Evolutionary conservation across 2,329 filamentous ascomycete species (phyloP).

Genomic region (Mycosphaerella arachidis): DNA sequence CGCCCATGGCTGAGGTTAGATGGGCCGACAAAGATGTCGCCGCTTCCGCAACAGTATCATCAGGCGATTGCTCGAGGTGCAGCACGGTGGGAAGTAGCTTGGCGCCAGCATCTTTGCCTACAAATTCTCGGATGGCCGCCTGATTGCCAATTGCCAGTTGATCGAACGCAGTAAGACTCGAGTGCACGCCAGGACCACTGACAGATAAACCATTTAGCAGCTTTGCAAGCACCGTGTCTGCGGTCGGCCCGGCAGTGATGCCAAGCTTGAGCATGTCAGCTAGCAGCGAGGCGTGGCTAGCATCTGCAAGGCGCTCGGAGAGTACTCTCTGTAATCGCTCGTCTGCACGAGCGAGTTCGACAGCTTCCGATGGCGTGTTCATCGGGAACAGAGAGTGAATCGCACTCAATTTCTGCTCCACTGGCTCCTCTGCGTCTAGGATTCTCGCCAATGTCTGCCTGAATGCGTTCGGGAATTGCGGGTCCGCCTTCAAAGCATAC

Average conservation of each 20-base stretch:
- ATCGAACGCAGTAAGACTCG: conserved; percentile 32
- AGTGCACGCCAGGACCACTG: conserved; percentile 17
- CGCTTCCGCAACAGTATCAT: conserved; percentile 47
- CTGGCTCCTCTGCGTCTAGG: conserved; percentile 19
- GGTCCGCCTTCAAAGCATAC: conserved; percentile 41
- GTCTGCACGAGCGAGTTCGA: conserved; percentile 34
- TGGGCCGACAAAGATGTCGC: conserved; percentile 34
- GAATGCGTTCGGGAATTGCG: conserved; percentile 33
- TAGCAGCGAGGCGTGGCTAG: conserved; percentile 8
- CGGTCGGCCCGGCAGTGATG: conserved; percentile 34
- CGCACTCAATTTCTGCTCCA: conserved; percentile 19
- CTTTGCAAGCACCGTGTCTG: conserved; percentile 35
- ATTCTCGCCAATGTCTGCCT: conserved; percentile 16
- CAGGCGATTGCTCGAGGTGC: conserved; percentile 49
- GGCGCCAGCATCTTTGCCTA: conserved; percentile 45
- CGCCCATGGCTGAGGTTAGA: conserved; percentile 22
- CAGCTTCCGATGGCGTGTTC: conserved; percentile 33
- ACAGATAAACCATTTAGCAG: conserved; percentile 39
- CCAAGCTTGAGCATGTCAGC: conserved; percentile 20
- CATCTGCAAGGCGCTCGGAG: conserved; percentile 1
- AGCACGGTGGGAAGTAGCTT: conserved; percentile 50
- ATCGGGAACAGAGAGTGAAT: conserved; percentile 31
- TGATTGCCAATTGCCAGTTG: conserved; percentile 34
- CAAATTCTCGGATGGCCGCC: conserved; percentile 42
- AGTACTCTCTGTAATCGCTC: conserved; percentile 9